These are phyloP conservation scores for Stemphylium lycopersici DNA, from an alignment of 2,329 filamentous ascomycete genomes.

Conservation along the genomic window DNA sequence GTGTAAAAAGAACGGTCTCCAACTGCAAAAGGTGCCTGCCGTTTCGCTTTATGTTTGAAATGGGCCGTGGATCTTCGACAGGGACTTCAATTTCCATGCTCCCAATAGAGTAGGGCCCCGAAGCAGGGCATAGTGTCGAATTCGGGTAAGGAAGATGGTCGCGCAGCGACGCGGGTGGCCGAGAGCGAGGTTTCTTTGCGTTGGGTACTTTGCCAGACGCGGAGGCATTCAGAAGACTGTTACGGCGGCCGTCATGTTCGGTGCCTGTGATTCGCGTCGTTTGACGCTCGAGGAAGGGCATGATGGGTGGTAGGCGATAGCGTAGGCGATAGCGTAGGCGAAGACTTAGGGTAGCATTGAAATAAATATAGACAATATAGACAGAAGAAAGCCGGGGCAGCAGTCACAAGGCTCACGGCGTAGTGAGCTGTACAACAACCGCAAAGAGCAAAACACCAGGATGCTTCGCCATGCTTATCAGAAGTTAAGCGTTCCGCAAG, in stretches of 20 bases:
- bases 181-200: conserved; percentile 56
- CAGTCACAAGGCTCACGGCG: conserved; percentile 1
- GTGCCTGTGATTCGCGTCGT: conserved; percentile 38
- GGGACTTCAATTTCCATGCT: conserved; percentile 63
- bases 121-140: conserved; percentile 56
- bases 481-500: background rate
- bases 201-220: conserved; percentile 46
- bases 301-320: conserved; percentile 9
- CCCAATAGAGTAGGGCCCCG: conserved; percentile 58
- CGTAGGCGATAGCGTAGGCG: background rate
- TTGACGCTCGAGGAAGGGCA: conserved; percentile 37
- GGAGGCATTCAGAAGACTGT: conserved; percentile 20
- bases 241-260: conserved; percentile 25
- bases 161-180: conserved; percentile 55
- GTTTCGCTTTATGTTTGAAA: conserved; percentile 59
- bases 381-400: background rate
- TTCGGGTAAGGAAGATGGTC: conserved; percentile 55
- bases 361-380: conserved; percentile 4
- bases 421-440: background rate
- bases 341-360: conserved; percentile 4
- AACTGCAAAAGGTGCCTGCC: conserved; percentile 57
- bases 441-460: background rate
- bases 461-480: conserved; percentile 21
- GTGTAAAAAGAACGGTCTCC: conserved; percentile 66
- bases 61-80: conserved; percentile 53